phyloP scores from a whole-genome alignment of 2,329 filamentous ascomycete genomes.

The Fusarium continuum region DNA sequence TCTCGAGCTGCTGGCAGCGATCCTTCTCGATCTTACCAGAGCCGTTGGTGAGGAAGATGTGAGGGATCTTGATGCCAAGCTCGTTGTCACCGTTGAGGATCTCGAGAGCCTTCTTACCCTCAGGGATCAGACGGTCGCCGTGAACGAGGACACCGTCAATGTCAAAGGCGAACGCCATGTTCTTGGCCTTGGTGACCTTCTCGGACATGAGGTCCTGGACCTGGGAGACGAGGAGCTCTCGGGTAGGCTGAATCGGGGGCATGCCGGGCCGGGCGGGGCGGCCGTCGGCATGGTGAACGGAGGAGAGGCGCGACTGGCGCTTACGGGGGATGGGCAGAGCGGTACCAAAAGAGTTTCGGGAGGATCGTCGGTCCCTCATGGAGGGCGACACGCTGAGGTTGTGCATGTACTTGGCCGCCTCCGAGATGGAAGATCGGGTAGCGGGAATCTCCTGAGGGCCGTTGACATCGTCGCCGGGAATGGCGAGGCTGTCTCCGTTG shows the following conservation, averaged over 20 bases:
- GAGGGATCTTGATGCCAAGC: conserved; percentile 84
- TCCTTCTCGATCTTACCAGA: conserved; percentile 90
- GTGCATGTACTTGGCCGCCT: conserved; percentile 77
- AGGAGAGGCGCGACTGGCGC: conserved; percentile 73
- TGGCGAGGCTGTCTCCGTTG: conserved; percentile 29
- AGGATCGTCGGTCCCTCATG: conserved; percentile 72
- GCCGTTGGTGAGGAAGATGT: conserved; percentile 92
- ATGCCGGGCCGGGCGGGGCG: conserved; percentile 62
- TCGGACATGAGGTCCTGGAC: conserved; percentile 72
- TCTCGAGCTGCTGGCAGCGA: conserved; percentile 78
- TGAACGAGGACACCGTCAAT: conserved; percentile 93
- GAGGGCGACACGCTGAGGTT: conserved; percentile 74
- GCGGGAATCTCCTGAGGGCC: conserved; percentile 75
- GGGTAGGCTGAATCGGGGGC: conserved; percentile 67
- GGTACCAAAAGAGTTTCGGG: conserved; percentile 79
- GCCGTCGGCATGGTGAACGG: conserved; percentile 61
- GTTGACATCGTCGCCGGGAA: conserved; percentile 55
- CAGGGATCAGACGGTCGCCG: conserved; percentile 78
- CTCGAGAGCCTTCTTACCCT: conserved; percentile 74
- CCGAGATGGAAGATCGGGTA: conserved; percentile 72
- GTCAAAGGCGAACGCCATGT: conserved; percentile 82
- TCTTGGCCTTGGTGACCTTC: conserved; percentile 75
- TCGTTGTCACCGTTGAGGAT: conserved; percentile 77
- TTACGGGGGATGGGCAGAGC: conserved; percentile 78
- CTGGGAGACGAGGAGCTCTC: conserved; percentile 75